A percentile compares a stretch with the other conserved stretches of the same genome.
Conservation (phyloP, 345 rosid genomes). For the Theobroma cacao region DNA sequence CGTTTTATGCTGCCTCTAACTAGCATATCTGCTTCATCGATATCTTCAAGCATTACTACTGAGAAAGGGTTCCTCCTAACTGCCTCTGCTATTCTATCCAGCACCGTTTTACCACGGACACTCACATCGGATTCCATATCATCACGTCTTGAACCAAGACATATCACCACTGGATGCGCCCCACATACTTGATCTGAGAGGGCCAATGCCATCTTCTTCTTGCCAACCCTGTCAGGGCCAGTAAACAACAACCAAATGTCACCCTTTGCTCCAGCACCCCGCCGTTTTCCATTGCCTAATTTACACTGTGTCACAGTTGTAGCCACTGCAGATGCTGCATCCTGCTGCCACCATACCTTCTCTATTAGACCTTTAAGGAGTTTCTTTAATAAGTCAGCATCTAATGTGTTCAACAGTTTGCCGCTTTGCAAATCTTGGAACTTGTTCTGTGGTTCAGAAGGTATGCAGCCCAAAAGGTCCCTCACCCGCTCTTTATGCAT, state of each 20-base stretch:
- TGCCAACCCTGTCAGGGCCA: conserved; percentile 87
- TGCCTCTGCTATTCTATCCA: conserved; percentile 78
- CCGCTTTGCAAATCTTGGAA: conserved; percentile 38
- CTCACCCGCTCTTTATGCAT: conserved; percentile 34
- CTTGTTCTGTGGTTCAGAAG: conserved; percentile 52
- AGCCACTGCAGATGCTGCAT: conserved; percentile 89
- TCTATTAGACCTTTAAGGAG: conserved; percentile 73
- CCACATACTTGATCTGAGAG: conserved; percentile 61
- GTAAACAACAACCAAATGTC: conserved; percentile 81
- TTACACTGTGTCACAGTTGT: conserved; percentile 64
- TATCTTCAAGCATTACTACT: conserved; percentile 77
- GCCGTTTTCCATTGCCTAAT: conserved; percentile 62
- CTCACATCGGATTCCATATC: conserved; percentile 39
- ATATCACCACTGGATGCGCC: conserved; percentile 49
- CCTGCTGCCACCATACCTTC: conserved; percentile 93
- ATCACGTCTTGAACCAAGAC: conserved; percentile 54
- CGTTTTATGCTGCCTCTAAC: conserved; percentile 70
- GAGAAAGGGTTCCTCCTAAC: conserved; percentile 83
- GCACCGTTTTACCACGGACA: conserved; percentile 78
- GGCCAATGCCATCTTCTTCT: conserved; percentile 82
- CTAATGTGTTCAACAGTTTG: conserved; percentile 41
- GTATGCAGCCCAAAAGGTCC: conserved; percentile 69
- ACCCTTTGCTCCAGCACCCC: conserved; percentile 55
- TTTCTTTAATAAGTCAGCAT: conserved; percentile 70
- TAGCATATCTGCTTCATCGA: conserved; percentile 76